Conservation (phyloP, 768 basidiomycete genomes). For the Panaeolus cyanescens region DNA sequence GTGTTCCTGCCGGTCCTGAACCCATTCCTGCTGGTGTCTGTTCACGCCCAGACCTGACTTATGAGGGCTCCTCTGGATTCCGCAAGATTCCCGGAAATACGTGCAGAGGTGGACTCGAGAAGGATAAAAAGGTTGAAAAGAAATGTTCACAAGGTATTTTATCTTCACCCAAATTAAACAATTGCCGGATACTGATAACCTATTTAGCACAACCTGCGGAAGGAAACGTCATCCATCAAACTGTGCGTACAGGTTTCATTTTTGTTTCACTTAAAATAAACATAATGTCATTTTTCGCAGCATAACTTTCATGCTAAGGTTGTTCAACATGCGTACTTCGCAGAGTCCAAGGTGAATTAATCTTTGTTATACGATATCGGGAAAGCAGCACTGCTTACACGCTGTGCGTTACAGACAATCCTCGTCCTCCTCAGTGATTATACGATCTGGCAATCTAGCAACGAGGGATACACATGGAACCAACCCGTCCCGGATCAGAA, state of each 20-base stretch:
- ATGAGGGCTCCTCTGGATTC: conserved; percentile 89
- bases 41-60: conserved; percentile 54
- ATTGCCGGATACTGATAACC: no score
- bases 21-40: conserved; percentile 81
- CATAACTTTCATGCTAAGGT: conserved; percentile 68
- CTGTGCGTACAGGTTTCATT: conserved; percentile 46
- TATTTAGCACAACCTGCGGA: conserved; percentile 72
- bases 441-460: conserved; percentile 90
- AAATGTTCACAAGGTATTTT: conserved; percentile 77
- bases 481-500: conserved; percentile 58
- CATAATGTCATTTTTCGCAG: conserved; percentile 33
- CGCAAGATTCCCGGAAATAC: conserved; percentile 92
- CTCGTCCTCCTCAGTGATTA: conserved; percentile 78
- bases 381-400: conserved; percentile 5
- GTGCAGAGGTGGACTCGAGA: conserved; percentile 70
- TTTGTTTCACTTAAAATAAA: neutral
- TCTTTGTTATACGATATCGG: neutral
- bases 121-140: conserved; percentile 73
- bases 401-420: conserved; percentile 65
- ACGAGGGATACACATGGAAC: conserved; percentile 93
- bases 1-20: conserved; percentile 87
- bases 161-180: no score
- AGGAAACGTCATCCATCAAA: conserved; percentile 77
- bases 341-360: conserved; percentile 68
- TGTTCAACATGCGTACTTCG: conserved; percentile 84